A percentile compares a stretch with the other conserved stretches of the same genome.
These are phyloP conservation scores for Moringa oleifera DNA, from an alignment of 345 rosid genomes.

Conservation along the genomic window DNA sequence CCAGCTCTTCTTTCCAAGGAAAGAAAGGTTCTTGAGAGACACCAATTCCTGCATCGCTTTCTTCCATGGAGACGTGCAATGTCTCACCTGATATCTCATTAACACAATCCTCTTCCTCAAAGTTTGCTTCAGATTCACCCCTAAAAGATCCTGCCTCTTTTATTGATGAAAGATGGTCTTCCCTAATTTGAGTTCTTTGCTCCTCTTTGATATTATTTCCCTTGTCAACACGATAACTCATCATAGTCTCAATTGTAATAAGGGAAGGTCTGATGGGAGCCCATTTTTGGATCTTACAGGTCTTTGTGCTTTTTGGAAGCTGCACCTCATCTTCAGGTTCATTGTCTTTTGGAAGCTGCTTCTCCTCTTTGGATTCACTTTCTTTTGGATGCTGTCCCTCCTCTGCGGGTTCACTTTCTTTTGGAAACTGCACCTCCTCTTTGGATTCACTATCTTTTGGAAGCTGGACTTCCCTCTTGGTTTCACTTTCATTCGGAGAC, in stretches of 20 bases:
- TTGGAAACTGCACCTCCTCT: constrained; percentile 27
- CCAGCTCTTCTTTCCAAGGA: constrained; percentile 80
- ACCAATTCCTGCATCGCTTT: constrained; percentile 17
- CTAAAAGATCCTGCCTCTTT: constrained; percentile 26
- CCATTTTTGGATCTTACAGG: constrained; percentile 43
- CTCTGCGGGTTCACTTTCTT: constrained; percentile 21
- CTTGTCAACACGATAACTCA: constrained; percentile 63
- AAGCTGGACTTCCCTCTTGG: constrained; percentile 23
- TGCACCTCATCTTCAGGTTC: constrained; percentile 28
- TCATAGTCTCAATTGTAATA: constrained; percentile 53
- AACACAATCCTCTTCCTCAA: constrained; percentile 28
- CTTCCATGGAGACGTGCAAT: constrained; percentile 15
- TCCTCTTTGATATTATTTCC: constrained; percentile 27
- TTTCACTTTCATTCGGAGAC: constrained; percentile 14
- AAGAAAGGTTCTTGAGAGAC: constrained; percentile 37
- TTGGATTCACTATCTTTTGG: constrained; percentile 10
- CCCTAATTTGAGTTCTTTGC: constrained; percentile 17
- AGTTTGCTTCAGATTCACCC: constrained; percentile 33
- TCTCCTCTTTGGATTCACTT: constrained; percentile 34
- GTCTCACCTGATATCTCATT: constrained; percentile 28
- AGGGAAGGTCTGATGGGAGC: constrained; percentile 59
- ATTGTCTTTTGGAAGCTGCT: constrained; percentile 21
- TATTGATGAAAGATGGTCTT: constrained; percentile 35
- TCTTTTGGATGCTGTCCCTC: constrained; percentile 21
- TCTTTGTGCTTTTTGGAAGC: constrained; percentile 35